phyloP scores from a whole-genome alignment of 2,329 filamentous ascomycete genomes.

The Lasiodiplodia hormozganensis region DNA sequence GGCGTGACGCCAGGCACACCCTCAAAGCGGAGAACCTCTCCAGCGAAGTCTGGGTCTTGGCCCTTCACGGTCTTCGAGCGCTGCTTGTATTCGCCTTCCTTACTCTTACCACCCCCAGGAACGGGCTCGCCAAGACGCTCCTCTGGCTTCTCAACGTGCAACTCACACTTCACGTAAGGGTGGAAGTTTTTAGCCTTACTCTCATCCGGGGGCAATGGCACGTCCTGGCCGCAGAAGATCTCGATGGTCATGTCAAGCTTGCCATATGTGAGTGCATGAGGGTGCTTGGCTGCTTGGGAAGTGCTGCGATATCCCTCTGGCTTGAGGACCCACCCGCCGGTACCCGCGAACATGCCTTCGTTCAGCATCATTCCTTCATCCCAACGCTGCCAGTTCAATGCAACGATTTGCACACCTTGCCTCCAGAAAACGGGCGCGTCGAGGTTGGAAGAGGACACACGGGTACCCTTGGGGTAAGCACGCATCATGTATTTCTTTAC shows the following conservation, averaged over 20 bases:
- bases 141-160: constrained; percentile 77
- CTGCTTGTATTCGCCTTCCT: constrained; percentile 59
- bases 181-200: constrained; percentile 64
- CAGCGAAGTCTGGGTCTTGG: constrained; percentile 53
- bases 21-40: constrained; percentile 54
- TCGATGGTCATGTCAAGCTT: constrained; percentile 74
- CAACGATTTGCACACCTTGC: constrained; percentile 87
- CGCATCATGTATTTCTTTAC: constrained; percentile 75
- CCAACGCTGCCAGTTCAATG: constrained; percentile 91
- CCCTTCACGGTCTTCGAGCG: constrained; percentile 53
- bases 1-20: constrained; percentile 52
- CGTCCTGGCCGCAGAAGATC: constrained; percentile 76
- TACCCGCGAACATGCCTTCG: constrained; percentile 85
- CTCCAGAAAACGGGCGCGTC: constrained; percentile 88
- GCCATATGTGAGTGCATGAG: constrained; percentile 56
- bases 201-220: constrained; percentile 69
- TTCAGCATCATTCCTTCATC: constrained; percentile 97
- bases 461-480: constrained; percentile 82
- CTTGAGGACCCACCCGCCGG: constrained; percentile 85
- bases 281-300: constrained; percentile 47
- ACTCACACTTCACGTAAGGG: constrained; percentile 78
- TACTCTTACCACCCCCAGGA: constrained; percentile 57
- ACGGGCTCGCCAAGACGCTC: constrained; percentile 52
- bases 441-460: constrained; percentile 84
- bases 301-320: constrained; percentile 71